Evolutionary conservation across 2,329 filamentous ascomycete genomes (phyloP).

Genomic region (Teratosphaeria viscida): DNA sequence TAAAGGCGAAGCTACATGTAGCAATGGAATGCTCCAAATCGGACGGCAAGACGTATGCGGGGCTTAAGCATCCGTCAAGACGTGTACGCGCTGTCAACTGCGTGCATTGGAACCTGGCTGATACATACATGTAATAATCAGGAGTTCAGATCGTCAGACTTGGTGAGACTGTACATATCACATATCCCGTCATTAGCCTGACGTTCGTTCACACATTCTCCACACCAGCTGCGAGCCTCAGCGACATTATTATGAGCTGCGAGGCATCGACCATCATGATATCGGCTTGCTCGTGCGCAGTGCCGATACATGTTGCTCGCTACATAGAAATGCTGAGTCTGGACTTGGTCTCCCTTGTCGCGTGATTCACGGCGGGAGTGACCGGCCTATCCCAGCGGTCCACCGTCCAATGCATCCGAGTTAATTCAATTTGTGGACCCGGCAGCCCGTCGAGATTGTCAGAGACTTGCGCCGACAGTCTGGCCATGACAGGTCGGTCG

Average conservation of each 20-base stretch:
- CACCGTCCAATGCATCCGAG: background rate
- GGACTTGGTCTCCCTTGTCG: background rate
- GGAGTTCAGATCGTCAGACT: background rate
- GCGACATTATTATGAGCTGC: background rate
- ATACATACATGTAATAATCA: background rate
- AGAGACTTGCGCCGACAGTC: background rate
- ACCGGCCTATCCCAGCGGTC: background rate
- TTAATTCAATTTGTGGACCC: background rate
- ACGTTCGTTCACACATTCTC: background rate
- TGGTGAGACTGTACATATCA: background rate
- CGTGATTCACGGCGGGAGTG: background rate
- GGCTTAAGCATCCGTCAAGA: background rate
- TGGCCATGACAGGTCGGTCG: background rate
- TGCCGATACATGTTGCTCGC: background rate
- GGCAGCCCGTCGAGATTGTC: background rate
- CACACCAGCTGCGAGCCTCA: background rate
- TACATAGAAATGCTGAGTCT: background rate
- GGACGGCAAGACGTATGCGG: background rate
- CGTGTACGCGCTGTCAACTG: background rate
- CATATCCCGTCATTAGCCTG: background rate
- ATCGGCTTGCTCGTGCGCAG: background rate
- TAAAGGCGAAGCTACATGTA: no score
- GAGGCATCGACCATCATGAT: background rate
- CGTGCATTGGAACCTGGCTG: background rate
- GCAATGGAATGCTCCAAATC: no score